Evolutionary conservation across 75 land plant species (phyloP).

Genomic region (Selaginella tamariscina): DNA sequence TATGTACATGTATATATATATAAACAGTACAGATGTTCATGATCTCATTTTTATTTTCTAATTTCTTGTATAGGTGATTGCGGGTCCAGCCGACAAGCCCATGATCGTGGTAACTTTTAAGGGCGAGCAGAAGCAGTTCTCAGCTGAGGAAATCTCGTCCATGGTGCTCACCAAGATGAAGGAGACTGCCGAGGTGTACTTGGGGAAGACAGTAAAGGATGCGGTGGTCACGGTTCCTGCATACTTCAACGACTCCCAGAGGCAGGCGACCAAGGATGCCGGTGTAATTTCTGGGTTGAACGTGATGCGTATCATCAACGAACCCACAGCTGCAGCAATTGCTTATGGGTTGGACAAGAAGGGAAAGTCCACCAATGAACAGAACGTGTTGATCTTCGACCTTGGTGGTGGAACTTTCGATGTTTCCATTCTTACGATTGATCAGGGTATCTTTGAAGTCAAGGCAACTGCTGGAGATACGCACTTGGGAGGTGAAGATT

Average conservation of each 20-base stretch:
- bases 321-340: constrained; percentile 25
- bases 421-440: constrained; percentile 20
- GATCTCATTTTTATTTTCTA: too few relatives aligned
- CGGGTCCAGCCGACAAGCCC: constrained; percentile 22
- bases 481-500: constrained; percentile 38
- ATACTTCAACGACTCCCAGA: constrained; percentile 18
- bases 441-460: constrained; percentile 18
- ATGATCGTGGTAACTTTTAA: constrained; percentile 18
- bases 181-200: constrained; percentile 17
- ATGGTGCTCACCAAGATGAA: constrained; percentile 24
- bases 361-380: constrained; percentile 9
- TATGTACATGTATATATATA: too few relatives aligned
- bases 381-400: constrained; percentile 23
- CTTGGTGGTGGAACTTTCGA: constrained; percentile 30
- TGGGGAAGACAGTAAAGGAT: constrained; percentile 16
- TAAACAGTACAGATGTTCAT: too few relatives aligned
- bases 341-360: constrained; percentile 24
- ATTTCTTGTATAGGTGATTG: too few relatives aligned
- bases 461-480: constrained; percentile 29
- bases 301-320: constrained; percentile 22
- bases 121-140: constrained; percentile 19
- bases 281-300: constrained; percentile 21
- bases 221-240: constrained; percentile 25
- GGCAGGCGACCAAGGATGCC: constrained; percentile 21
- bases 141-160: constrained; percentile 22